phyloP scores from a whole-genome alignment of 176 grass and related monocot species.

The Pontederia paniculata region DNA sequence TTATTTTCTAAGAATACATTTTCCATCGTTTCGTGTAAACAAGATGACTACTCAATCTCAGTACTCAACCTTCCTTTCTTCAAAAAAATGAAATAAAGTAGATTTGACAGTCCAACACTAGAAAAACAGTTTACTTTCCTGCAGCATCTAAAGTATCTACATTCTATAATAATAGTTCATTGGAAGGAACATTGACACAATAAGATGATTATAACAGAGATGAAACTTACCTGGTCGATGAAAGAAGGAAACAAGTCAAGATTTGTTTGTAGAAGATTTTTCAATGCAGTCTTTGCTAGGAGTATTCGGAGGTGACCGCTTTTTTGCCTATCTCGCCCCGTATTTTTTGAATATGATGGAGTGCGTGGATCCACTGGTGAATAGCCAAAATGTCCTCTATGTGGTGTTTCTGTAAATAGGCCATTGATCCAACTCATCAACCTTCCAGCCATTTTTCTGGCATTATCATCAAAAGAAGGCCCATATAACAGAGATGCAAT shows the following conservation, averaged over 20 bases:
- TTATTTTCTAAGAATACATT: no score
- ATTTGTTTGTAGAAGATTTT: slow-evolving; percentile 90
- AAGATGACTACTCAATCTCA: no score
- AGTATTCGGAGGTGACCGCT: slow-evolving; percentile 62
- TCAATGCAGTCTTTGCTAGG: slow-evolving; percentile 81
- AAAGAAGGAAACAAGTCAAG: slow-evolving; percentile 87
- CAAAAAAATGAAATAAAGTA: no score
- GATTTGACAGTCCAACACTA: no score
- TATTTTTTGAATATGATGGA: slow-evolving; percentile 75
- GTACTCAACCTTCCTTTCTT: no score
- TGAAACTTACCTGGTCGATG: slow-evolving; percentile 72
- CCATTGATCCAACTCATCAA: slow-evolving; percentile 80
- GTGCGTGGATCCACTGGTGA: slow-evolving; percentile 81
- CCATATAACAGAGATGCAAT: slow-evolving; percentile 91
- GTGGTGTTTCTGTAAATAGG: slow-evolving; percentile 55
- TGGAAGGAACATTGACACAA: no score
- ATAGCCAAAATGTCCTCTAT: slow-evolving; percentile 67
- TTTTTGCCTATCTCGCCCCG: slow-evolving; percentile 72
- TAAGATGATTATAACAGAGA: neutral
- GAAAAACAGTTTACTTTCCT: no score
- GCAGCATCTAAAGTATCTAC: no score
- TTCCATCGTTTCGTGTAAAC: no score
- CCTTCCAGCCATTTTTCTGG: slow-evolving; percentile 74
- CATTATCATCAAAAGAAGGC: slow-evolving; percentile 97
- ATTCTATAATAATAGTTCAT: no score